A percentile compares a stretch with the other conserved stretches of the same genome.
These are phyloP conservation scores for Solanum arcanum DNA, from an alignment of 257 asterid genomes.

Conservation along the genomic window DNA sequence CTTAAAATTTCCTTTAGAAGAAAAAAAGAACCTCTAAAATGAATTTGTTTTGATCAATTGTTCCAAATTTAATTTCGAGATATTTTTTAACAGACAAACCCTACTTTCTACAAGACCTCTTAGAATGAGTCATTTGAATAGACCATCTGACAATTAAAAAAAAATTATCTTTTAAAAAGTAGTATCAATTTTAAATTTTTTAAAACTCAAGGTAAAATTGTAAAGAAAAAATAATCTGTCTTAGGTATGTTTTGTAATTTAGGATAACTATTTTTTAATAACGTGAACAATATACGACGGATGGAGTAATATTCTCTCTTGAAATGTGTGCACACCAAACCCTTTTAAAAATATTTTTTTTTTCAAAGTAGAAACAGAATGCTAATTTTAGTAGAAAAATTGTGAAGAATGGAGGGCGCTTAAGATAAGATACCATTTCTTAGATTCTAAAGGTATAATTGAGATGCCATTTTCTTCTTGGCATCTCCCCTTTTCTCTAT, in stretches of 20 bases:
- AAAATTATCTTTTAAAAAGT: not conserved
- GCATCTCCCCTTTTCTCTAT: not conserved
- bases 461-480: not conserved
- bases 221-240: not conserved
- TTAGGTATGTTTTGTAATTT: not conserved
- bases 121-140: not conserved
- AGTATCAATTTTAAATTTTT: not conserved
- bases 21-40: not conserved
- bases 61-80: not conserved
- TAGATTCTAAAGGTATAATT: conserved; percentile 4
- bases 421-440: conserved; percentile 12
- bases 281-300: not conserved
- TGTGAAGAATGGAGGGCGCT: not conserved
- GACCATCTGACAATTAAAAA: not conserved
- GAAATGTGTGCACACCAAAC: not conserved
- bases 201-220: not conserved
- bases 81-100: not conserved
- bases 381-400: not conserved
- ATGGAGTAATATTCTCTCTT: not conserved
- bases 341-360: not conserved
- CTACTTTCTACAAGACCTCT: not conserved
- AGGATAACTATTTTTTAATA: not conserved
- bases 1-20: not conserved
- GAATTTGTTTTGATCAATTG: not conserved
- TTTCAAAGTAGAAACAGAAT: not conserved